Evolutionary conservation across 306 rosid genomes (phyloP).

Genomic region (Medicago lupulina): DNA sequence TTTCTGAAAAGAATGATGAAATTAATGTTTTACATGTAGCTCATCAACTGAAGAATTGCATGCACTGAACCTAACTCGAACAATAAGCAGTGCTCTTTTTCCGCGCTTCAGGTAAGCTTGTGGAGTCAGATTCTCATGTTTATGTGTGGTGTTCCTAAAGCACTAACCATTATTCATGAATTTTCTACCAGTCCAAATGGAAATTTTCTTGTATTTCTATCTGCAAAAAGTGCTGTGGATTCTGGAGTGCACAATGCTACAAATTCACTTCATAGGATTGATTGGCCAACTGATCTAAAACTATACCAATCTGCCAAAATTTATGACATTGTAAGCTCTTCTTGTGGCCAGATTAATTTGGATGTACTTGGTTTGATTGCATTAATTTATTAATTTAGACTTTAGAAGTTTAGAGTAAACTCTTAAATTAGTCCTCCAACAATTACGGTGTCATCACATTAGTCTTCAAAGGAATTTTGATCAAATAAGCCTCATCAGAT

Average conservation of each 20-base stretch:
- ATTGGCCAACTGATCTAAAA: slow-evolving; percentile 69
- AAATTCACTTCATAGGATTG: slow-evolving; percentile 85
- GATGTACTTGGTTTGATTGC: slow-evolving; percentile 9
- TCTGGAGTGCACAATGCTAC: slow-evolving; percentile 86
- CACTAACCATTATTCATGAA: slow-evolving; percentile 31
- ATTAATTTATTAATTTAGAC: slow-evolving; percentile 5
- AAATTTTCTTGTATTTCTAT: slow-evolving; percentile 73
- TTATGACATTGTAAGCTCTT: slow-evolving; percentile 68
- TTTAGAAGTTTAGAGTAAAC: neutral
- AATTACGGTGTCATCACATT: neutral
- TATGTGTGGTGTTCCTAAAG: slow-evolving; percentile 6
- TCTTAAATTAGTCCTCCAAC: neutral
- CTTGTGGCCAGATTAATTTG: slow-evolving; percentile 28
- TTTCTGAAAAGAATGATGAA: slow-evolving; percentile 25
- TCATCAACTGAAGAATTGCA: slow-evolving; percentile 53
- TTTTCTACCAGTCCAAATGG: slow-evolving; percentile 77
- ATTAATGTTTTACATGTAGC: slow-evolving; percentile 52
- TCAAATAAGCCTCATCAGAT: neutral
- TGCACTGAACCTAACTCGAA: slow-evolving; percentile 63
- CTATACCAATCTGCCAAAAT: slow-evolving; percentile 50
- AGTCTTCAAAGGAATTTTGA: neutral
- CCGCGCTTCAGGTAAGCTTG: slow-evolving; percentile 96
- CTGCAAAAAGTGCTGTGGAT: slow-evolving; percentile 76
- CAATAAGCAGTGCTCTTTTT: slow-evolving; percentile 74
- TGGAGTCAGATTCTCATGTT: slow-evolving; percentile 14